Evolutionary conservation across 306 rosid genomes (phyloP), one percentile per base, ranked within the genome.

Genomic region (Boehmeria nivea): DNA sequence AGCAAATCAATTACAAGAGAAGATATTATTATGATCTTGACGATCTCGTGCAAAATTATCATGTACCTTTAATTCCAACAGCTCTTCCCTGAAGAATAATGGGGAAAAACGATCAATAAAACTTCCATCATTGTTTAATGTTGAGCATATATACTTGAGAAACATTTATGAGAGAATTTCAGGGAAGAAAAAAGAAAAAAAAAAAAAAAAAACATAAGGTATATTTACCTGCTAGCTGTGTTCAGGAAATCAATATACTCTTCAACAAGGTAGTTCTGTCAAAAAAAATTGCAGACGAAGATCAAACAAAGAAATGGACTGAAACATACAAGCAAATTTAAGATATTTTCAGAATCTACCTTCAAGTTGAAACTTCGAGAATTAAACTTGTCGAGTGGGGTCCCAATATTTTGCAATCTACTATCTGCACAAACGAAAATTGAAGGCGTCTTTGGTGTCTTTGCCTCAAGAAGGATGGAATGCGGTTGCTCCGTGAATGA

Each of bases 211-310:
- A 6, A 15, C 19, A 51, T 25, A 18, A 20, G 36, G 28, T 55
- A 53, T 60, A 49, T 27, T 23, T 51, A 90, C 98, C 88, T 84
- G 91, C 79, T 87, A 25, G 96, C 99, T 46, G 83, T 74, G 57
- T 91, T 91, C 61, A 87, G 73, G 85, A 87, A 80, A 63, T 74
- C 72, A 53, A 91, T 50, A 64, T 91, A 91, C 64, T 87, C 89
- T 60, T 84, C 81, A 47, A 64, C 85, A 19, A 91, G 76, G 62
- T 70, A 75, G 50, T 48, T 71, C 98, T 91, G 87, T 69, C 39
- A 7, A 64, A 12, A 23, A 52, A 52, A 51, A 54, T 7, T 10
- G 33, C 12, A 67, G 10, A 59, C 68, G 54, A 78, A 74, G 48
- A 58, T 54, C 15, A 21, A 43, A 65, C 12, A 21, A 4, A 40